These are phyloP conservation scores for Suillus americanus DNA, from an alignment of 768 basidiomycete species.

Conservation along the genomic window DNA sequence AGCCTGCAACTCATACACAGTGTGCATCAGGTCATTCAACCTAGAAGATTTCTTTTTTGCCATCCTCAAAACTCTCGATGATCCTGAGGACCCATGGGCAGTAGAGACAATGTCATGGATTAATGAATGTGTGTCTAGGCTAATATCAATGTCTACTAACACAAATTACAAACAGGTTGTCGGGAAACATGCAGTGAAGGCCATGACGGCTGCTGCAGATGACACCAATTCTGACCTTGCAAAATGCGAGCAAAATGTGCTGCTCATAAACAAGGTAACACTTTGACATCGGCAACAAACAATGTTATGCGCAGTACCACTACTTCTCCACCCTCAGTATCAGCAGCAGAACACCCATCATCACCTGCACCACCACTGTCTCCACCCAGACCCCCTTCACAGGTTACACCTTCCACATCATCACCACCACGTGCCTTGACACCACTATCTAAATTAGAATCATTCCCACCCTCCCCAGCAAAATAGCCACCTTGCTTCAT, in stretches of 20 bases:
- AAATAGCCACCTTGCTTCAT: too few species aligned
- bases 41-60: neutral
- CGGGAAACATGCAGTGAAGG: neutral
- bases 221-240: neutral
- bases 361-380: too few species aligned
- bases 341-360: too few species aligned
- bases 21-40: neutral
- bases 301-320: neutral
- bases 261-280: neutral
- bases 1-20: neutral
- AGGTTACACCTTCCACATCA: too few species aligned
- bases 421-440: too few species aligned
- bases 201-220: neutral
- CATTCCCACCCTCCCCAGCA: too few species aligned
- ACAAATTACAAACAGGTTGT: neutral
- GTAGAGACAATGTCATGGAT: neutral
- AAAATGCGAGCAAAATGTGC: neutral
- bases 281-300: neutral
- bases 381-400: too few species aligned
- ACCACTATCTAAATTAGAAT: too few species aligned
- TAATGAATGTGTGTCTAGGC: neutral
- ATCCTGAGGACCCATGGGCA: neutral
- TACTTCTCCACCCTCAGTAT: too few species aligned
- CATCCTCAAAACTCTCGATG: neutral
- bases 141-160: neutral